Evolutionary conservation across 2,329 filamentous ascomycete genomes (phyloP), one percentile per base, ranked within the genome.

Genomic region (Microsporum ferrugineum): DNA sequence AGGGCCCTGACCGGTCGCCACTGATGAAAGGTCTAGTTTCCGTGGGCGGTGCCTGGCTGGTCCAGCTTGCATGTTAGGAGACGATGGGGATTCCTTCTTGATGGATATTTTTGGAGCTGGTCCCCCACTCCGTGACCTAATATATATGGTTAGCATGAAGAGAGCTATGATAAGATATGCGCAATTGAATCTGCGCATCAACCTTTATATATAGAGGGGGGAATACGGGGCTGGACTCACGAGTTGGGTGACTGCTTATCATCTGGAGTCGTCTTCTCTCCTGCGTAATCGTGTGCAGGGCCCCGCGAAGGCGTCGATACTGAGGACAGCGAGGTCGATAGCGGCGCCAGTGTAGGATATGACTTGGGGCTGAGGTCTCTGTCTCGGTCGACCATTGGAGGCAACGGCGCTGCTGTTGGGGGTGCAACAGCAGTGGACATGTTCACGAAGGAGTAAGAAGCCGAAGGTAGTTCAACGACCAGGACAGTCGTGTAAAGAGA

Each of bases 31-130:
- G 62, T 79, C 77, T 33, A 78, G 66, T 67, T 76, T 77, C 33
- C 75, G 74, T 14, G 77, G 77, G 53, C 77, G 73, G 56, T 76
- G 76, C 39, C 76, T 83, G 60, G 87, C 83, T 29, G 36, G 33
- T 63, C 84, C 83, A 59, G 84, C 80, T 69, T 76, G 75, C 61
- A 94, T 84, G 65, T 88, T 88, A 60, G 92, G 92, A 55, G 92
- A 96, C 47, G 88, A 78, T 10, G 76, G 84, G 38, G 91, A 91
- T 75, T 99, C 94, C 76, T 96, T 96, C 80, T 97, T 97, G 63
- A 99, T 91, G 65, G 95, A 82, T 65, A 96, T 95, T 77, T 89
- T 91, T 45, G 89, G 88, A 62, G 80, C 76, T 53, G 76, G 71
- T 58, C 80, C 73, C 73, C 77, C 75, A 72, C 67, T 70, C 60